Conservation (phyloP, 345 rosid genomes). For the Melastoma malabathricum region DNA sequence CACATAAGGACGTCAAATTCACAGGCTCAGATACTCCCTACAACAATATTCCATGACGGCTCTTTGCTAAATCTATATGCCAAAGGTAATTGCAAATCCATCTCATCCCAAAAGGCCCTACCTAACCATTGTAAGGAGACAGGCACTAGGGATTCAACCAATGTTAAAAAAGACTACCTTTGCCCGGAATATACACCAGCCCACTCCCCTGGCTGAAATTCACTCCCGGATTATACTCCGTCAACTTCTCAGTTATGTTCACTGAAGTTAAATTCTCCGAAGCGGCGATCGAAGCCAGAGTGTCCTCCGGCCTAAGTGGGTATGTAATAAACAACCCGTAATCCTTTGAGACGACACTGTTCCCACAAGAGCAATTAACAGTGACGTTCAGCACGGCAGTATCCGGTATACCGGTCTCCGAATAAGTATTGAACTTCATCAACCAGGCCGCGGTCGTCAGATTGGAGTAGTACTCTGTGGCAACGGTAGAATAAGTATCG, state of each 20-base stretch:
- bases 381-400: constrained; percentile 28
- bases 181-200: constrained; percentile 53
- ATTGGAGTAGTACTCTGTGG: constrained; percentile 19
- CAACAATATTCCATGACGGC: no score
- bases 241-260: constrained; percentile 30
- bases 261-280: constrained; percentile 17
- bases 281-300: constrained; percentile 27
- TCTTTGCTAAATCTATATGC: no score
- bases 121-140: no score
- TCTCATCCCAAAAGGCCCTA: no score
- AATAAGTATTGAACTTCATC: constrained; percentile 19
- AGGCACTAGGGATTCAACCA: no score
- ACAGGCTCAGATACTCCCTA: no score
- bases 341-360: constrained; percentile 24
- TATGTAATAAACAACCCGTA: constrained; percentile 58
- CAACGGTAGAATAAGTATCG: constrained; percentile 25
- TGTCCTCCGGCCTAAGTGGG: constrained; percentile 54
- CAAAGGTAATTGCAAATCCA: no score
- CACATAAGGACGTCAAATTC: no score
- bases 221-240: constrained; percentile 40
- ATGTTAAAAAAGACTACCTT: constrained; percentile 48
- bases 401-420: constrained; percentile 21
- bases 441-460: constrained; percentile 31
- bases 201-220: constrained; percentile 56
- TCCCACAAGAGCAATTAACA: constrained; percentile 71